Evolutionary conservation across 176 grass and related monocot species (phyloP).

Genomic region (Dactylis glomerata): DNA sequence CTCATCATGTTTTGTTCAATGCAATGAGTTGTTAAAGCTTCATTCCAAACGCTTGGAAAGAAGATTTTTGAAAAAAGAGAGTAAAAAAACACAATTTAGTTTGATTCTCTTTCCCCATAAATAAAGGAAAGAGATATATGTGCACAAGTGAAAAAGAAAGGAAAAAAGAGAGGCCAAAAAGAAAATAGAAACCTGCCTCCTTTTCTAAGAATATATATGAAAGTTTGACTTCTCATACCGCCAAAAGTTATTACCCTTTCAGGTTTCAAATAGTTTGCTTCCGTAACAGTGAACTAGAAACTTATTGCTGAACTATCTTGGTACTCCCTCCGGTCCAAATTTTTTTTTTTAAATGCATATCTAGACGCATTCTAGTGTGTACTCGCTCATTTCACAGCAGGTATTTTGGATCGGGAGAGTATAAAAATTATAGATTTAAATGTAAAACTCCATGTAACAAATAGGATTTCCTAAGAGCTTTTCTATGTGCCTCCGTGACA

Average conservation of each 20-base stretch:
- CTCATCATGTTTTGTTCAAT: not conserved
- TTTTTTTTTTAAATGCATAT: too few species aligned
- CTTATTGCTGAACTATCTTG: not conserved
- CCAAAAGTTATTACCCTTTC: conserved; percentile 16
- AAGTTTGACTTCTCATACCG: not conserved
- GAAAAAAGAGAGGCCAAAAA: not conserved
- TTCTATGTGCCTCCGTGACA: not conserved
- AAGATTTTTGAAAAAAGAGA: not conserved
- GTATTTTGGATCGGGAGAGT: too few species aligned
- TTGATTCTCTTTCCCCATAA: not conserved
- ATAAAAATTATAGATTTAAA: not conserved
- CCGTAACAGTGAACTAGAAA: not conserved
- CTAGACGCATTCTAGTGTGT: too few species aligned
- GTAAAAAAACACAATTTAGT: not conserved
- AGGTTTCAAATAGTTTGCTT: not conserved
- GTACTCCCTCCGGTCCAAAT: too few species aligned
- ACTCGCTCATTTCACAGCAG: too few species aligned
- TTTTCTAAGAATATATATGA: not conserved
- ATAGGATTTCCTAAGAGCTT: not conserved
- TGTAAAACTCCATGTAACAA: not conserved
- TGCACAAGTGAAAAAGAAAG: not conserved
- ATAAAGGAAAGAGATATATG: not conserved
- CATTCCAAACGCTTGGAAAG: not conserved
- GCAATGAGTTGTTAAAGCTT: not conserved
- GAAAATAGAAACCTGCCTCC: not conserved